Evolutionary conservation across 345 rosid genomes (phyloP).

Genomic region (Pistacia integerrima): DNA sequence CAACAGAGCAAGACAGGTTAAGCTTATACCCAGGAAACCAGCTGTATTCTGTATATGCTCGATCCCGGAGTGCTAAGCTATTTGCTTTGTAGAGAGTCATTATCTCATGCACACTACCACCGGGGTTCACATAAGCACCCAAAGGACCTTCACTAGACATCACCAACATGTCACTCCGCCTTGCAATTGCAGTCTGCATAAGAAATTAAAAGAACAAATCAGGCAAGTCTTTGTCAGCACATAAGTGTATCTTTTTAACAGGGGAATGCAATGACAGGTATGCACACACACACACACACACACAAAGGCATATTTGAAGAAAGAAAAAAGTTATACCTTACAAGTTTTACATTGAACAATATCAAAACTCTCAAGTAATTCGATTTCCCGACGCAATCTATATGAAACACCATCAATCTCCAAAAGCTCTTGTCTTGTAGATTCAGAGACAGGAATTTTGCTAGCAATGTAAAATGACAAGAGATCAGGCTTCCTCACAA

Average conservation of each 20-base stretch:
- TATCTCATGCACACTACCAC: constrained; percentile 79
- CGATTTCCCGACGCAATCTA: constrained; percentile 84
- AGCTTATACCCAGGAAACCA: constrained; percentile 98
- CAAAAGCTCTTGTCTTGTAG: constrained; percentile 90
- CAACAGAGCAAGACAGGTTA: neutral
- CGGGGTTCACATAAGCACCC: constrained; percentile 86
- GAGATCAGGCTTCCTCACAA: constrained; percentile 77
- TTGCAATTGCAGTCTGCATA: constrained; percentile 70
- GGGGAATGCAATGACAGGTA: neutral
- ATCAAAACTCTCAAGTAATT: constrained; percentile 72
- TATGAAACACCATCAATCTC: constrained; percentile 88
- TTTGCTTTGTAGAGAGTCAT: constrained; percentile 73
- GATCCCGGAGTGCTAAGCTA: constrained; percentile 61
- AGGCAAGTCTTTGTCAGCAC: neutral
- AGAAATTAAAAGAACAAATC: constrained; percentile 14
- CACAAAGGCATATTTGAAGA: neutral
- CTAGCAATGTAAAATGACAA: constrained; percentile 88
- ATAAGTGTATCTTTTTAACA: neutral
- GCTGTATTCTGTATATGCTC: constrained; percentile 60
- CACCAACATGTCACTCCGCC: constrained; percentile 93
- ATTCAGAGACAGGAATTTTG: constrained; percentile 87
- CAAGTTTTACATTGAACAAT: constrained; percentile 79
- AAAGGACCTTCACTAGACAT: constrained; percentile 98
- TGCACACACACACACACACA: neutral
- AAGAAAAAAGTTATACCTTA: constrained; percentile 47